phyloP scores from a whole-genome alignment of 768 basidiomycete genomes.

The Naganishia antarctica region DNA sequence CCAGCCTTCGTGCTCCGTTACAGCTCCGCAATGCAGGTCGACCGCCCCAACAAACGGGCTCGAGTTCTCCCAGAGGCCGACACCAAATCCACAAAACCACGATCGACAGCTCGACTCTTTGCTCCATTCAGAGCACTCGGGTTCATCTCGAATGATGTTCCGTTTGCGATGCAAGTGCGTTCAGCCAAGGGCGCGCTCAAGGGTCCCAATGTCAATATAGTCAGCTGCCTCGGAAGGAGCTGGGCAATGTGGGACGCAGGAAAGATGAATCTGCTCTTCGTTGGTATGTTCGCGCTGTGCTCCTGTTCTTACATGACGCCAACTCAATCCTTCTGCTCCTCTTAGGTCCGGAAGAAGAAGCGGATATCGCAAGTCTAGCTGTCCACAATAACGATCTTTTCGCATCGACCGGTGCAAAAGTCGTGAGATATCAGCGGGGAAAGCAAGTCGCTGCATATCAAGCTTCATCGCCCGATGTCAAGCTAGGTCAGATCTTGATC shows the following conservation, averaged over 20 bases:
- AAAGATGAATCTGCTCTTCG: constrained; percentile 86
- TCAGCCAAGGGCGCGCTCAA: constrained; percentile 77
- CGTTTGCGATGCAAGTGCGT: constrained; percentile 79
- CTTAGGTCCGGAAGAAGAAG: constrained; percentile 73
- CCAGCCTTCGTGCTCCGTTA: neutral
- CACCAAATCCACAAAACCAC: constrained; percentile 6
- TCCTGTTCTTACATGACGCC: neutral
- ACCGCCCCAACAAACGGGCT: constrained; percentile 12
- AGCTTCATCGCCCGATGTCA: constrained; percentile 27
- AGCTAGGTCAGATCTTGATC: constrained; percentile 64
- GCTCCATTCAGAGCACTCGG: constrained; percentile 95
- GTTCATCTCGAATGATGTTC: constrained; percentile 81
- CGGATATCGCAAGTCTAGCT: constrained; percentile 67
- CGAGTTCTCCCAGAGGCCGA: neutral
- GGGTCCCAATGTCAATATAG: constrained; percentile 72
- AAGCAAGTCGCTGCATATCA: constrained; percentile 61
- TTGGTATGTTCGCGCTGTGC: constrained; percentile 60
- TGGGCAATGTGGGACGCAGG: constrained; percentile 97
- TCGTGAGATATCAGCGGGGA: constrained; percentile 77
- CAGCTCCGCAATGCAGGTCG: neutral
- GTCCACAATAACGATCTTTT: constrained; percentile 85
- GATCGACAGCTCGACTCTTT: constrained; percentile 56
- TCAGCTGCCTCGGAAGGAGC: constrained; percentile 79
- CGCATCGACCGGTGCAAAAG: constrained; percentile 64
- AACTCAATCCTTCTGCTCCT: neutral